phyloP scores from a whole-genome alignment of 495 filamentous ascomycete genomes.

The Penicillium coprophilum region DNA sequence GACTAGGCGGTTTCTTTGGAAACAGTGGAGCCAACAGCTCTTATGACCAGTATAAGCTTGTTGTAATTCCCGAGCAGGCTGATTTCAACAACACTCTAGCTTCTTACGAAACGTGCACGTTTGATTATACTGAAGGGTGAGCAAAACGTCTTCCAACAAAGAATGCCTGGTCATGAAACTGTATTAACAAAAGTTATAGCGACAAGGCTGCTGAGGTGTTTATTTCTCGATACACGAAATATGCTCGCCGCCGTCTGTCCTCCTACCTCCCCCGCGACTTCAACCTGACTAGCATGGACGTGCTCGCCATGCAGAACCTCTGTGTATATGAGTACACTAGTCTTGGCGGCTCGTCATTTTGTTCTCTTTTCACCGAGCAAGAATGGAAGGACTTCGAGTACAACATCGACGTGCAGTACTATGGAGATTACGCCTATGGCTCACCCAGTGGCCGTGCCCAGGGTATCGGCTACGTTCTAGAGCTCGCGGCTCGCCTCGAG shows the following conservation, averaged over 20 bases:
- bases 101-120: conserved; percentile 41
- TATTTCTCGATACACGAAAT: conserved; percentile 28
- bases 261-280: conserved; percentile 36
- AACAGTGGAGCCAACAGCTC: conserved; percentile 41
- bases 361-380: conserved; percentile 54
- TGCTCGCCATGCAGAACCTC: conserved; percentile 53
- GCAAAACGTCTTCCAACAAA: conserved; percentile 3
- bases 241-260: conserved; percentile 27
- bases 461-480: conserved; percentile 63
- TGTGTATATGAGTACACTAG: conserved; percentile 35
- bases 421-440: conserved; percentile 57
- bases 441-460: conserved; percentile 61
- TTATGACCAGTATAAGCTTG: conserved; percentile 43
- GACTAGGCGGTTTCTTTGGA: conserved; percentile 39
- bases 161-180: not conserved
- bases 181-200: conserved; percentile 9
- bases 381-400: conserved; percentile 59
- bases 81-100: conserved; percentile 53
- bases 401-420: conserved; percentile 59
- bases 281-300: conserved; percentile 51
- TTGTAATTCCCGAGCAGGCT: conserved; percentile 47
- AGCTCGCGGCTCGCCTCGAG: conserved; percentile 58
- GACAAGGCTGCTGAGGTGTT: conserved; percentile 27
- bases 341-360: conserved; percentile 42
- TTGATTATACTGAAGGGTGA: conserved; percentile 25